These are phyloP conservation scores for Barnettozyma siamensis DNA, from an alignment of 805 yeast species.

Conservation along the genomic window DNA sequence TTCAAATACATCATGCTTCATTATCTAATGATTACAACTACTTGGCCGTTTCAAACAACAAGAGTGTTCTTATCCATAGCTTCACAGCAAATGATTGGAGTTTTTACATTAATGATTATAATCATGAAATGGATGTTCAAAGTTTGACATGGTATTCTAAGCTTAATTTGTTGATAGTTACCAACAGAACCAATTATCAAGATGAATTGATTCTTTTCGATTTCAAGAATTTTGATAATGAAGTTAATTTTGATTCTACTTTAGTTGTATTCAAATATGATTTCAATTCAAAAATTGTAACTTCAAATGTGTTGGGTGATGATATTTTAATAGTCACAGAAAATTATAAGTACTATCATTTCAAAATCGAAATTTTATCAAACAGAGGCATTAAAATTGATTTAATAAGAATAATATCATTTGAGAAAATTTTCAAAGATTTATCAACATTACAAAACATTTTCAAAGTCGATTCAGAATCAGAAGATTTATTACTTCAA, in stretches of 20 bases:
- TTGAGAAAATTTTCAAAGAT: slow-evolving; percentile 13
- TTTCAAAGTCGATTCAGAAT: slow-evolving; percentile 10
- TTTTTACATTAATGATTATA: slow-evolving; percentile 23
- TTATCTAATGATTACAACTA: slow-evolving; percentile 21
- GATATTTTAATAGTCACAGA: slow-evolving; percentile 20
- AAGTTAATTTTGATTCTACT: slow-evolving; percentile 19
- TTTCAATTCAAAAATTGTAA: slow-evolving; percentile 15
- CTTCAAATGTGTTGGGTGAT: slow-evolving; percentile 17
- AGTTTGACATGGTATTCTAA: slow-evolving; percentile 19
- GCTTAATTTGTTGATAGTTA: slow-evolving; percentile 15
- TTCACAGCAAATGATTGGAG: slow-evolving; percentile 22
- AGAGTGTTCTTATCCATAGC: slow-evolving; percentile 19
- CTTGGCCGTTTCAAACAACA: slow-evolving; percentile 20
- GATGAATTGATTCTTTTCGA: slow-evolving; percentile 24
- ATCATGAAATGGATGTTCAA: slow-evolving; percentile 16
- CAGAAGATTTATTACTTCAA: slow-evolving; percentile 20
- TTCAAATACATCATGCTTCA: slow-evolving; percentile 15
- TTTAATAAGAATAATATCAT: slow-evolving; percentile 14
- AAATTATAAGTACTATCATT: slow-evolving; percentile 19
- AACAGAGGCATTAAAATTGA: slow-evolving; percentile 18
- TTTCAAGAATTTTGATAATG: slow-evolving; percentile 14
- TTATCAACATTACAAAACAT: slow-evolving; percentile 9
- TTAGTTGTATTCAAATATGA: slow-evolving; percentile 27
- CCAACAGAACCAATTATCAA: slow-evolving; percentile 16
- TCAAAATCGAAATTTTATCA: slow-evolving; percentile 15